These are phyloP conservation scores for Davidsoniella virescens DNA, from an alignment of 2,329 filamentous ascomycete species.

Conservation along the genomic window DNA sequence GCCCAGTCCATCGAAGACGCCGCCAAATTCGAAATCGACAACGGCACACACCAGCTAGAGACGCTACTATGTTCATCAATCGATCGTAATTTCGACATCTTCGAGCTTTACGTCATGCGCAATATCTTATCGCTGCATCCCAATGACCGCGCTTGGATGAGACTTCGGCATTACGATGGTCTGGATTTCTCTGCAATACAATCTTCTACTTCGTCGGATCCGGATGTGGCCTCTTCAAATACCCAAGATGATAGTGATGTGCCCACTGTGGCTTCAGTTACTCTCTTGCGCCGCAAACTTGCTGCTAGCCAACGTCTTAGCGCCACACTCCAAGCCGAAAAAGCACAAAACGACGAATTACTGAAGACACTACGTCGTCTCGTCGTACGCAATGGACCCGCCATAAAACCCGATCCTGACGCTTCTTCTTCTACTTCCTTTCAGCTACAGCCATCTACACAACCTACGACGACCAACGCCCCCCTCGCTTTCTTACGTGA, in stretches of 20 bases:
- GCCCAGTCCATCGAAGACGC: conserved; percentile 23
- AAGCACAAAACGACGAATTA: conserved; percentile 53
- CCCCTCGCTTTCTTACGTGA: conserved; percentile 43
- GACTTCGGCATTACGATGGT: conserved; percentile 70
- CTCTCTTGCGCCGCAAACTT: conserved; percentile 54
- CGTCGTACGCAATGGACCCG: conserved; percentile 7
- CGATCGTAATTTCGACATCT: conserved; percentile 71
- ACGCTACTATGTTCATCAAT: conserved; percentile 67
- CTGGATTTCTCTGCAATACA: conserved; percentile 27
- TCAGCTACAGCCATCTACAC: conserved; percentile 9
- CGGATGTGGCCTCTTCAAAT: not conserved
- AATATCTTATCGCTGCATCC: conserved; percentile 60
- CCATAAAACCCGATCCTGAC: conserved; percentile 17
- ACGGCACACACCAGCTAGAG: conserved; percentile 72
- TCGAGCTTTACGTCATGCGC: conserved; percentile 78
- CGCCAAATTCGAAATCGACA: conserved; percentile 57
- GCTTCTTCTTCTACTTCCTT: not conserved
- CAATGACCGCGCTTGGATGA: conserved; percentile 61
- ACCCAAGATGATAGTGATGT: too few relatives aligned
- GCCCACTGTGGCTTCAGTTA: conserved; percentile 52
- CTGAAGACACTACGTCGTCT: conserved; percentile 42
- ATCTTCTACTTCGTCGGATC: not conserved
- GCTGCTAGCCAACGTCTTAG: conserved; percentile 67
- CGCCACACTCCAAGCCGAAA: conserved; percentile 51
- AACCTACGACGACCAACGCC: not conserved